Evolutionary conservation across 345 rosid species (phyloP).

Genomic region (Stellera chamaejasme): DNA sequence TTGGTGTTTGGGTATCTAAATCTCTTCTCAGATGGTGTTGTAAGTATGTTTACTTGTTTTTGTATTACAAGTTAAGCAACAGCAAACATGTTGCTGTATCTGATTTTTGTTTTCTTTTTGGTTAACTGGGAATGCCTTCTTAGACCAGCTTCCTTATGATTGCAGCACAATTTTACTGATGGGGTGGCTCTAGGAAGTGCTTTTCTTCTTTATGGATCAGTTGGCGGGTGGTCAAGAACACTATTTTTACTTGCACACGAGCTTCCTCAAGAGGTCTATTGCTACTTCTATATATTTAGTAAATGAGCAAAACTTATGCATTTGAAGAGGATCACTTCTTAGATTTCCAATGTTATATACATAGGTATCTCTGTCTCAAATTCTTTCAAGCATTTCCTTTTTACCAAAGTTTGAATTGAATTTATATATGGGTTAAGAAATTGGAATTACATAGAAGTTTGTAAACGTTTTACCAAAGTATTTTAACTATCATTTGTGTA

Average conservation of each 20-base stretch:
- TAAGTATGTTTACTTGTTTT: constrained; percentile 44
- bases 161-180: constrained; percentile 97
- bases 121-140: constrained; percentile 5
- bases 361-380: too few relatives aligned
- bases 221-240: constrained; percentile 99
- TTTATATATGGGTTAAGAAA: too few relatives aligned
- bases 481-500: too few relatives aligned
- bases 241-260: constrained; percentile 93
- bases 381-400: too few relatives aligned
- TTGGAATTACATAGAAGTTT: too few relatives aligned
- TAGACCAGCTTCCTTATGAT: constrained; percentile 10
- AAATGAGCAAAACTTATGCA: not conserved
- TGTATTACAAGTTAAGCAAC: not conserved
- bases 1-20: constrained; percentile 96
- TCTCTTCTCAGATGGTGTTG: constrained; percentile 98
- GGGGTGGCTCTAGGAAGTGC: constrained; percentile 99
- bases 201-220: constrained; percentile 90
- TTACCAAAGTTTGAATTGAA: too few relatives aligned
- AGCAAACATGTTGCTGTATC: not conserved
- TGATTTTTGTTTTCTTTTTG: not conserved
- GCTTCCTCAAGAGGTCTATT: constrained; percentile 94
- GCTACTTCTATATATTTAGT: constrained; percentile 1
- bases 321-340: constrained; percentile 1
- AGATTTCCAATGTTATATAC: not conserved
- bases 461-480: too few relatives aligned